Evolutionary conservation across 1,284 basidiomycete species (phyloP), one percentile per base, ranked within the genome.

Genomic region (Leccinum pachyderme): DNA sequence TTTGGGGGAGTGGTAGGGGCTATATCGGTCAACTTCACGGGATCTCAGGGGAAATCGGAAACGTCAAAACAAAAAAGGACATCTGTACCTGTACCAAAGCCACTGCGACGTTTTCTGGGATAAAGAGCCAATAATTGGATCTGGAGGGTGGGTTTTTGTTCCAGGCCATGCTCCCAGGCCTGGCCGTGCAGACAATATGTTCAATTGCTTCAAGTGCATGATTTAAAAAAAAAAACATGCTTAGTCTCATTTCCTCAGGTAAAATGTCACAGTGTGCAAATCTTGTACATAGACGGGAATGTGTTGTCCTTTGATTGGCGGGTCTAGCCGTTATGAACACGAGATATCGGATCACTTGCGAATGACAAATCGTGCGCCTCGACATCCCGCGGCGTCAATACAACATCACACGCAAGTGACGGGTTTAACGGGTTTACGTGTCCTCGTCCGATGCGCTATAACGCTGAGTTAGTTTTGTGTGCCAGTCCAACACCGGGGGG

Each of bases 111-210:
- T 29, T 35, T 33, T 55, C 53, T 7, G 25, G 27, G 22, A 28
- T 55, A 28, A 35, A 22, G 7, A 18, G 25, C 55, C 15, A 12
- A 55, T 55, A 22, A 5, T 27, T 51, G 50, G 25, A 51, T n/a
- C 12, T 9, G 15, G 13, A 13, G 22, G 4, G 39, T 4, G 22
- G 24, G 9, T 24, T n/a, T 3, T 22, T 24, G 9, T 29, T 13
- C 15, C 49, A 27, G n/a, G 50, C 22, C 24, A 52, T 35, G 25
- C n/a, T 27, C 6, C 47, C 22, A 39, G 18, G 12, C 11, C n/a
- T 33, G 13, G n/a, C 18, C n/a, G n/a, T 28, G 31, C 31, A 39
- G 22, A 22, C 29, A 18, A 12, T n/a, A 28, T 29, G 32, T 53
- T 22, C 4, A 43, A 24, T 29, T 18, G 7, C n/a, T 2, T n/a